phyloP scores from a whole-genome alignment of 2,329 filamentous ascomycete species.

The Penicillium oxalicum region DNA sequence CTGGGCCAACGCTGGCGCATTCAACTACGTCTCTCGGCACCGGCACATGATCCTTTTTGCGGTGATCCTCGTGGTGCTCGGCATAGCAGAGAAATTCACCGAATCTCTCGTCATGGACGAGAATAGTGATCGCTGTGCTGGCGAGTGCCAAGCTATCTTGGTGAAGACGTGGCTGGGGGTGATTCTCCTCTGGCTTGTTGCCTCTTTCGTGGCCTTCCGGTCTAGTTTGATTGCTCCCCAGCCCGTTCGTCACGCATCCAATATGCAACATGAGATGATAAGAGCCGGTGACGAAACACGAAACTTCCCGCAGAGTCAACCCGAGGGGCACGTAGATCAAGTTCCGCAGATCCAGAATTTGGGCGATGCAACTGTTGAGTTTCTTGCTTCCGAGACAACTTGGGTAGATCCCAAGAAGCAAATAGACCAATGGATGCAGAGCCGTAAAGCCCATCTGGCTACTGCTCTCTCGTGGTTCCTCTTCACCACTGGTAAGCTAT shows the following conservation, averaged over 20 bases:
- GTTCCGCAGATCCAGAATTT: constrained; percentile 56
- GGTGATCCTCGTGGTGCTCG: too few species aligned
- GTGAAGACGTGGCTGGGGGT: constrained; percentile 85
- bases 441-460: constrained; percentile 67
- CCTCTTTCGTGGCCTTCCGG: constrained; percentile 75
- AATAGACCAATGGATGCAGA: constrained; percentile 61
- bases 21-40: too few species aligned
- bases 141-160: too few species aligned
- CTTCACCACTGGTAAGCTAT: constrained; percentile 54
- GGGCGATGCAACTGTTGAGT: constrained; percentile 47
- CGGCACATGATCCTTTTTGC: too few species aligned
- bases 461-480: constrained; percentile 82
- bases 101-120: too few species aligned
- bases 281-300: constrained; percentile 67
- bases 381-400: constrained; percentile 64
- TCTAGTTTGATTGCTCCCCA: constrained; percentile 83
- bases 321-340: constrained; percentile 61
- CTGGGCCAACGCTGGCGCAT: too few species aligned
- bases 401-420: constrained; percentile 66
- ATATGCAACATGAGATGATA: constrained; percentile 67
- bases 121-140: too few species aligned
- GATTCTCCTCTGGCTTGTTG: constrained; percentile 74
- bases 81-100: too few species aligned
- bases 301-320: constrained; percentile 64
- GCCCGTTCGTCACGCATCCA: constrained; percentile 82